A percentile compares a stretch with the other conserved stretches of the same genome.
Evolutionary conservation across 179 eudicot genomes (phyloP).

Genomic region (Vitellaria paradoxa): DNA sequence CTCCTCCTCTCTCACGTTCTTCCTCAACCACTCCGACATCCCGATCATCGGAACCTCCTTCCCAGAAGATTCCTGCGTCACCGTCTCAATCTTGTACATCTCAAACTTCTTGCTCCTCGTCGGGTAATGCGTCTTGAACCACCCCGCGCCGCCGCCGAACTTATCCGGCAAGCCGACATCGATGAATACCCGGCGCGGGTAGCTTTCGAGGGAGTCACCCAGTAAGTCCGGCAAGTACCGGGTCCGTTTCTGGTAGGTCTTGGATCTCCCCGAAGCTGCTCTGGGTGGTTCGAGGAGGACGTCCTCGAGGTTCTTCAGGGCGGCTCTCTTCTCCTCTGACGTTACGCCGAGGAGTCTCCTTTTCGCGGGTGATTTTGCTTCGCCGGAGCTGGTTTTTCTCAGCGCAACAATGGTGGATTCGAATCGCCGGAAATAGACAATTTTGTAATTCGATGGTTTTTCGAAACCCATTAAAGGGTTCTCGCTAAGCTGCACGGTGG

Average conservation of each 20-base stretch:
- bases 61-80: constrained; percentile 19
- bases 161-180: constrained; percentile 47
- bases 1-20: constrained; percentile 62
- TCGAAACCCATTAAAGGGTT: constrained; percentile 27
- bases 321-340: constrained; percentile 50
- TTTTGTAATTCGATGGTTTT: constrained; percentile 39
- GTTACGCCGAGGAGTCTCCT: constrained; percentile 31
- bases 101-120: constrained; percentile 69
- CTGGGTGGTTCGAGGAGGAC: constrained; percentile 82
- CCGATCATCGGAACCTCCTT: constrained; percentile 43
- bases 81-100: constrained; percentile 48
- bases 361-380: constrained; percentile 11
- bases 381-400: constrained; percentile 31
- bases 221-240: constrained; percentile 66
- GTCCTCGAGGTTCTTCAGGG: constrained; percentile 63
- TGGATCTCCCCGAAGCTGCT: constrained; percentile 46
- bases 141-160: constrained; percentile 33
- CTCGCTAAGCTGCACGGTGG: constrained; percentile 29
- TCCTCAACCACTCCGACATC: constrained; percentile 63
- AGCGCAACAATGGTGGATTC: constrained; percentile 40
- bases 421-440: constrained; percentile 46
- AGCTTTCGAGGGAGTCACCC: constrained; percentile 61
- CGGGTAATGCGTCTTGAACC: constrained; percentile 81
- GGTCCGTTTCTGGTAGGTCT: constrained; percentile 41
- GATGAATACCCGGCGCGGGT: constrained; percentile 68